These are phyloP conservation scores for Ilex aquifolium DNA, from an alignment of 257 asterid species.

Conservation along the genomic window DNA sequence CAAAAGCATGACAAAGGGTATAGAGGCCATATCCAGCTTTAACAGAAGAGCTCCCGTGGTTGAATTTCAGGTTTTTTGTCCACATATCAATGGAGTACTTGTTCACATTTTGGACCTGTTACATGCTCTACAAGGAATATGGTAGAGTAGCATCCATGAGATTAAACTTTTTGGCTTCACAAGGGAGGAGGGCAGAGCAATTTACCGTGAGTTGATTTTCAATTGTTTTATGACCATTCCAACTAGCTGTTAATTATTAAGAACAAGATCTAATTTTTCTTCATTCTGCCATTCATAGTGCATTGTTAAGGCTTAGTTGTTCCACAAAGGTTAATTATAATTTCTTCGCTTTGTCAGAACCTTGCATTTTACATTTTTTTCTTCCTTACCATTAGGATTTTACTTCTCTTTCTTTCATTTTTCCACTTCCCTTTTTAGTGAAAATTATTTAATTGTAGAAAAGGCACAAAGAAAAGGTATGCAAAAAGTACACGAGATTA, in stretches of 20 bases:
- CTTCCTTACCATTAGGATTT: background rate
- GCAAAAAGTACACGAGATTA: too few species aligned
- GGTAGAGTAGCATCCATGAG: conserved; percentile 81
- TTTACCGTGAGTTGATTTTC: conserved; percentile 64
- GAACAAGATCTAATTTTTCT: background rate
- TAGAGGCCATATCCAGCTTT: conserved; percentile 3
- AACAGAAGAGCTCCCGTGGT: conserved; percentile 19
- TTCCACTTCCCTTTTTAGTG: too few species aligned
- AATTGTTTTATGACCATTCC: background rate
- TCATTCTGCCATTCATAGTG: background rate
- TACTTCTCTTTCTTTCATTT: too few species aligned
- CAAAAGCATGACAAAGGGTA: too few species aligned
- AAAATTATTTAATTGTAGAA: too few species aligned
- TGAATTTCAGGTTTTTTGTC: conserved; percentile 78
- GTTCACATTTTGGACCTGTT: conserved; percentile 87
- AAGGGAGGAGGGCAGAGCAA: conserved; percentile 84
- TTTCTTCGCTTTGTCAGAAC: background rate
- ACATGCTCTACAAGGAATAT: conserved; percentile 88
- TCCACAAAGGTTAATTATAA: background rate
- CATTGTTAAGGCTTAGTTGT: background rate
- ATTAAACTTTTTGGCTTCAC: conserved; percentile 74
- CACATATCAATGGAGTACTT: conserved; percentile 83
- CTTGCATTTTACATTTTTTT: background rate
- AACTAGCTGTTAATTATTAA: background rate
- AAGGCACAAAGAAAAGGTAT: too few species aligned